Evolutionary conservation across 768 basidiomycete genomes (phyloP).

Genomic region (Lactarius indigo): DNA sequence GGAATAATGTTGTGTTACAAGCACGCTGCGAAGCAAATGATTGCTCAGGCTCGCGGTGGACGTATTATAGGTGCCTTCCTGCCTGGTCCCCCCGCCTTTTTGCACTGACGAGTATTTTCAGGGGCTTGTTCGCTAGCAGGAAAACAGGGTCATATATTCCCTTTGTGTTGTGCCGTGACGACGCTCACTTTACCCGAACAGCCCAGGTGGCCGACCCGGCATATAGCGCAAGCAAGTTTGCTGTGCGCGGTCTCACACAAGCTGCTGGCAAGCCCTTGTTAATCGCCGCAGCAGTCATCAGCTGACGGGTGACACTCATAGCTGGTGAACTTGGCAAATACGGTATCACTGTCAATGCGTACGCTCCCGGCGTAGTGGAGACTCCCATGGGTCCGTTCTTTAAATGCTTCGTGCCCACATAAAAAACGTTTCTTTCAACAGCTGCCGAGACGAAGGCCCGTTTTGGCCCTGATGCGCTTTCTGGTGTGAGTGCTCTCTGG

Average conservation of each 20-base stretch:
- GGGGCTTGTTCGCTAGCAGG: constrained; percentile 16
- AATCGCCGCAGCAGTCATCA: not conserved
- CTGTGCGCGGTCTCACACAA: constrained; percentile 28
- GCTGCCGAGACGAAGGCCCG: not conserved
- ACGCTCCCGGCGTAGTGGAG: constrained; percentile 26
- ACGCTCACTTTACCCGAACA: not conserved
- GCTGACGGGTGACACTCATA: not conserved
- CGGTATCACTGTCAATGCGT: constrained; percentile 29
- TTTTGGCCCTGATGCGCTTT: not conserved
- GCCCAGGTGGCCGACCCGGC: not conserved
- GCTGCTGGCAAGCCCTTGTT: constrained; percentile 10
- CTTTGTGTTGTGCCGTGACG: not conserved
- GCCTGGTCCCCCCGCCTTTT: not conserved
- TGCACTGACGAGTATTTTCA: not conserved
- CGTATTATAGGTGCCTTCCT: constrained; percentile 15
- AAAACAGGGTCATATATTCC: constrained; percentile 12
- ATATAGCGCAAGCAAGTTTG: constrained; percentile 28
- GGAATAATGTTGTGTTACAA: constrained; percentile 29
- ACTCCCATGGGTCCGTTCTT: constrained; percentile 24
- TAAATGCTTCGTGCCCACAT: not conserved
- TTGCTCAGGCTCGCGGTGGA: constrained; percentile 24
- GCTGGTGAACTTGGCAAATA: constrained; percentile 25
- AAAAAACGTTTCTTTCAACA: not conserved
- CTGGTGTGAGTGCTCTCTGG: not conserved
- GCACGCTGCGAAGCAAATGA: constrained; percentile 28